Evolutionary conservation across 257 asterid species (phyloP).

Genomic region (Avicennia marina): DNA sequence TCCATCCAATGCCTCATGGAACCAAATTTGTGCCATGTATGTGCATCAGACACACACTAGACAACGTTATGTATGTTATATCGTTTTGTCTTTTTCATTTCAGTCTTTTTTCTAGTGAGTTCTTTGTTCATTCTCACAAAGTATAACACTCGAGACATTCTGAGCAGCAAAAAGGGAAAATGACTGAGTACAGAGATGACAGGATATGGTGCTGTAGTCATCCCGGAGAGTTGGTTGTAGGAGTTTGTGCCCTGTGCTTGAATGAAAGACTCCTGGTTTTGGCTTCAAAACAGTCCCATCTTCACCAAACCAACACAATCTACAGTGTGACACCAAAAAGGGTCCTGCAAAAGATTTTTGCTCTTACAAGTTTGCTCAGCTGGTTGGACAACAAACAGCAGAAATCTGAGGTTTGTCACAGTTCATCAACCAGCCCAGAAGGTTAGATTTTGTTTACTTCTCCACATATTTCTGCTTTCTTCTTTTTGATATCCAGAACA

Average conservation of each 20-base stretch:
- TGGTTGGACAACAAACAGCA: slow-evolving; percentile 43
- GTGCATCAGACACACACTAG: too few relatives aligned
- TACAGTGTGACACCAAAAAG: slow-evolving; percentile 10
- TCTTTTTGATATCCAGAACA: background rate
- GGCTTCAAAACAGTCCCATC: slow-evolving; percentile 38
- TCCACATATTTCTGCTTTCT: too few relatives aligned
- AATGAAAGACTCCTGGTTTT: slow-evolving; percentile 61
- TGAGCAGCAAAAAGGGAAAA: slow-evolving; percentile 5
- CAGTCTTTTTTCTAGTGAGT: too few relatives aligned
- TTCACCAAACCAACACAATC: slow-evolving; percentile 11
- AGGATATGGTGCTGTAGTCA: slow-evolving; percentile 52
- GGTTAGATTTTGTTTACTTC: slow-evolving; percentile 36
- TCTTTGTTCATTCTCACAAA: too few relatives aligned
- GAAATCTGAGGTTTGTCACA: slow-evolving; percentile 23
- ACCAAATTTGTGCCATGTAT: too few relatives aligned
- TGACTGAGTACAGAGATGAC: slow-evolving; percentile 29
- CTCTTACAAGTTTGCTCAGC: slow-evolving; percentile 46
- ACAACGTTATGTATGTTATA: too few relatives aligned
- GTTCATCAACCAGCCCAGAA: slow-evolving; percentile 53
- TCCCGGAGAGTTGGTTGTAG: slow-evolving; percentile 51
- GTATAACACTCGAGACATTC: too few relatives aligned
- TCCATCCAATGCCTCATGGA: background rate
- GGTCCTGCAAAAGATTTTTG: slow-evolving; percentile 47
- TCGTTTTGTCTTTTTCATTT: too few relatives aligned
- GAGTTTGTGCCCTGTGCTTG: slow-evolving; percentile 77